Evolutionary conservation across 345 rosid species (phyloP), one percentile per base, ranked within the genome.

Genomic region (Eucalyptus marginata): DNA sequence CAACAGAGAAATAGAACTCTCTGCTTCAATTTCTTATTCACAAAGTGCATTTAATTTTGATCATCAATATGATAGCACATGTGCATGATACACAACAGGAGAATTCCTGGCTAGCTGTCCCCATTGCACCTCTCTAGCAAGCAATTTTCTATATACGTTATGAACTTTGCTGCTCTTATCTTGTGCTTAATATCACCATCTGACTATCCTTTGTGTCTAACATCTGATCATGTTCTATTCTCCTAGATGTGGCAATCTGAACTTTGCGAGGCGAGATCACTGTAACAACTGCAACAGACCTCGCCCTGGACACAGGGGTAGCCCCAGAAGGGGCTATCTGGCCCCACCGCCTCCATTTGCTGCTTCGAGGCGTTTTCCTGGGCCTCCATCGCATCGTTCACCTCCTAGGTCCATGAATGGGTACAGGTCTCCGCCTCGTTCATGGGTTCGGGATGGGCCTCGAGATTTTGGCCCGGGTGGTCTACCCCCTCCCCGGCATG

Each of bases 381-480:
- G 95, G 86, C 97, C 96, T 90, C 96, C 95, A 20, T 43, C 93
- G 85, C 92, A 94, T 90, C 89, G 93, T 68, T 96, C 98, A 43
- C 96, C 99, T 86, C 92, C 92, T 49, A 93, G 98, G 92, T 88
- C 89, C 59, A 89, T 93, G 76, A 95, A 92, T 87, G 95, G 96
- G 76, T 96, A 91, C 88, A 94, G 98, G 91, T 97, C 98, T n/a
- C 96, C 95, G 52, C 96, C 97, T 80, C 96, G 94, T 88, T 94
- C 91, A 83, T 95, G 95, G 96, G 93, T 88, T 83, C 91, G 95
- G 89, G 96, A 93, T 44, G 93, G 92, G 56, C 97, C 96, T 15
- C 92, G 97, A 92, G 97, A 92, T 89, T 95, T 93, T 89, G 94
- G 91, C 71, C 91, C 90, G 52, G 89, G 89, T 89, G 94, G 89